These are phyloP conservation scores for Ceratobasidium theobromae DNA, from an alignment of 1,284 basidiomycete genomes.

Conservation along the genomic window DNA sequence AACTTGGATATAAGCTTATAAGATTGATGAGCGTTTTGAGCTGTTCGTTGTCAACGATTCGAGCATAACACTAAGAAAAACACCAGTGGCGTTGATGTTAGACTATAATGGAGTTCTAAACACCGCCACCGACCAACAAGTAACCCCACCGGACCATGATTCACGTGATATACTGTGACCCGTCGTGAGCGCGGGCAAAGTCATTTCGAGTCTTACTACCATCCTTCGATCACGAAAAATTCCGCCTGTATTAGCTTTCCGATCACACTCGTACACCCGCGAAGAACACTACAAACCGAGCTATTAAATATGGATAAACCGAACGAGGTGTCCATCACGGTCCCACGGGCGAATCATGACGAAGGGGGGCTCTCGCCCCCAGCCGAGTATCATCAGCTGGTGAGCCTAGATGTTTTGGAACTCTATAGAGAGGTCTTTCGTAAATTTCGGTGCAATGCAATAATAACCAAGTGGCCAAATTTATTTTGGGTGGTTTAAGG, in stretches of 20 bases:
- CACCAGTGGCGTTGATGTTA: too few species aligned
- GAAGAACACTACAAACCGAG: not conserved
- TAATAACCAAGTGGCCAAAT: too few species aligned
- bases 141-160: not conserved
- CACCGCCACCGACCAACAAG: too few species aligned
- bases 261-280: too few species aligned
- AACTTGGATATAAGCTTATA: too few species aligned
- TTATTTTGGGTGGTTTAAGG: conserved; percentile 6
- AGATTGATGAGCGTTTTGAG: too few species aligned
- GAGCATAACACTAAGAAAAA: too few species aligned
- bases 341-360: not conserved
- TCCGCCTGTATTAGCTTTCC: too few species aligned
- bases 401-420: conserved; percentile 5
- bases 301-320: not conserved
- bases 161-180: not conserved
- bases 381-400: conserved; percentile 25
- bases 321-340: not conserved
- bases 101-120: too few species aligned
- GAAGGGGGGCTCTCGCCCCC: conserved; percentile 18
- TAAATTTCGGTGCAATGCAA: too few species aligned
- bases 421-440: too few species aligned
- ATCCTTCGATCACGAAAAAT: not conserved
- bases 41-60: too few species aligned
- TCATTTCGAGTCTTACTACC: not conserved
- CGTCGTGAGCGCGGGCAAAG: not conserved